These are phyloP conservation scores for Linnemannia schmuckeri DNA, from an alignment of 192 early-diverging fungal genomes.

Conservation along the genomic window DNA sequence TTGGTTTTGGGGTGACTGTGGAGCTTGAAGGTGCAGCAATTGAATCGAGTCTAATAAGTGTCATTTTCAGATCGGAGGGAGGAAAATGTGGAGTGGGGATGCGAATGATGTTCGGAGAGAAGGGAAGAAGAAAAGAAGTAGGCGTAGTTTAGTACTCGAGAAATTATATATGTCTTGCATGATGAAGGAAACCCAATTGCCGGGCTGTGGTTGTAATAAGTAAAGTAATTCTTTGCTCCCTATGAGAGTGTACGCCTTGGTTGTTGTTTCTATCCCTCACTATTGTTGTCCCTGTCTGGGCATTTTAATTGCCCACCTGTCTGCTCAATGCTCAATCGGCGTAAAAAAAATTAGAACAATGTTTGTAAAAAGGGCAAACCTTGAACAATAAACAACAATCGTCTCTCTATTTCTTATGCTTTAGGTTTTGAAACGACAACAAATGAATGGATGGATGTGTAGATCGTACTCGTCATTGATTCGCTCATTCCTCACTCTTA, in stretches of 20 bases:
- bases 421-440: neutral
- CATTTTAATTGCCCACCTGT: neutral
- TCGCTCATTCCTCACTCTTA: neutral
- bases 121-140: neutral
- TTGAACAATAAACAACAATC: no score
- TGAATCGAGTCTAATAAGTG: neutral
- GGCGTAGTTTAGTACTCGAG: neutral
- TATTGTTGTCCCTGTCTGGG: neutral
- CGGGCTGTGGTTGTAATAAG: neutral
- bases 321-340: conserved; percentile 1
- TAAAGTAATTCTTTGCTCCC: no score
- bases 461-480: neutral
- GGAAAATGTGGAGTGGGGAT: no score
- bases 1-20: neutral
- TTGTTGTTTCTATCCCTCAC: no score
- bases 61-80: neutral
- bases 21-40: neutral
- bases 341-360: neutral
- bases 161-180: neutral
- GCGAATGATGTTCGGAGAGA: neutral
- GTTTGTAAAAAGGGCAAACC: neutral
- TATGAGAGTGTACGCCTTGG: no score
- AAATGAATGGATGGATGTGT: neutral
- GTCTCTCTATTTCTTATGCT: no score
- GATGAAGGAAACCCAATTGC: neutral